Percentiles rank a stretch among this genome's conserved stretches.
Evolutionary conservation across 108 stramenopile species (phyloP).

Genomic region (Cyclotella sp.): DNA sequence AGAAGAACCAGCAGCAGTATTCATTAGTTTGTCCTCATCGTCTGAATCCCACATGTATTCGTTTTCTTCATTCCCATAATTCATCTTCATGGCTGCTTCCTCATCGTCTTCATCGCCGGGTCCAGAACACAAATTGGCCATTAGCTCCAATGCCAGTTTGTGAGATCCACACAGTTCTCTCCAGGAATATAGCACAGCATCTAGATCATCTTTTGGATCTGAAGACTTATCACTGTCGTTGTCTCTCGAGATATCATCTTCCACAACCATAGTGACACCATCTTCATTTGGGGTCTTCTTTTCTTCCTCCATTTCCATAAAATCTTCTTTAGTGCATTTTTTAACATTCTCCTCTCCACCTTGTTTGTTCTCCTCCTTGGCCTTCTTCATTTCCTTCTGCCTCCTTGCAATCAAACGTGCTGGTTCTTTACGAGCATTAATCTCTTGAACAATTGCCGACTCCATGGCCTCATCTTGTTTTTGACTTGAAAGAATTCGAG

Average conservation of each 20-base stretch:
- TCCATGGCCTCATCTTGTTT: slow-evolving; percentile 70
- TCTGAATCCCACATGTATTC: slow-evolving; percentile 58
- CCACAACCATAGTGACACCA: slow-evolving; percentile 25
- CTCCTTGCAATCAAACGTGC: slow-evolving; percentile 71
- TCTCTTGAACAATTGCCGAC: slow-evolving; percentile 55
- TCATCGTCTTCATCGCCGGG: slow-evolving; percentile 33
- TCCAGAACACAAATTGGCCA: slow-evolving; percentile 59
- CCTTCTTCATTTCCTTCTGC: slow-evolving; percentile 59
- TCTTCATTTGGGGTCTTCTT: slow-evolving; percentile 9
- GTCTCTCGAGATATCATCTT: slow-evolving; percentile 5
- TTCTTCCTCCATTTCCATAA: slow-evolving; percentile 27
- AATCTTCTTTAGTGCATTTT: slow-evolving; percentile 4
- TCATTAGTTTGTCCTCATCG: slow-evolving; percentile 44
- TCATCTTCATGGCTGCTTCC: slow-evolving; percentile 42
- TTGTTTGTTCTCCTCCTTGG: slow-evolving; percentile 17
- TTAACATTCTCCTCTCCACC: slow-evolving; percentile 18
- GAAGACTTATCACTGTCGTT: not conserved
- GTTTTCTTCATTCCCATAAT: slow-evolving; percentile 32
- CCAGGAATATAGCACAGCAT: slow-evolving; percentile 54
- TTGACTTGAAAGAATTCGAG: slow-evolving; percentile 15
- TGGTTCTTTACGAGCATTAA: slow-evolving; percentile 71
- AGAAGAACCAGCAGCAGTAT: not conserved
- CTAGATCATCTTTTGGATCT: slow-evolving; percentile 32
- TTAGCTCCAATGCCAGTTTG: slow-evolving; percentile 68
- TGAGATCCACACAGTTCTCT: slow-evolving; percentile 46